Percentiles rank a stretch among this genome's conserved stretches.
Conservation (phyloP, 2,329 filamentous ascomycete species). For the Byssochlamys sp. region DNA sequence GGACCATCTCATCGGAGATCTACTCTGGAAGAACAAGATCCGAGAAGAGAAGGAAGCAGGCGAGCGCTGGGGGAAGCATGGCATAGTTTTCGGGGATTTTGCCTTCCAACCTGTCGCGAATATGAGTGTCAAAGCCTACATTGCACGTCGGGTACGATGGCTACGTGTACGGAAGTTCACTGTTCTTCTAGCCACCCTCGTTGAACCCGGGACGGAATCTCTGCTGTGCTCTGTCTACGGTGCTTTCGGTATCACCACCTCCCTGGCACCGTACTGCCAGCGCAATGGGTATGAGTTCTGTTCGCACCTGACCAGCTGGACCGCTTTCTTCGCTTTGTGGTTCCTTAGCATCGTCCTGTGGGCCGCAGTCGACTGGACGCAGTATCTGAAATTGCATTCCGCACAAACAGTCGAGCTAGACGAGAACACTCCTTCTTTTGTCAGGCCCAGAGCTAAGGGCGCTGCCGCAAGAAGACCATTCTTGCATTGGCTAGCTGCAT, state of each 20-base stretch:
- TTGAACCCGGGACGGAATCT: slow-evolving; percentile 86
- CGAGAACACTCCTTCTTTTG: slow-evolving; percentile 64
- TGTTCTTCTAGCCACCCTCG: slow-evolving; percentile 74
- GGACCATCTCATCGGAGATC: slow-evolving; percentile 87
- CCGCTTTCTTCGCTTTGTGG: slow-evolving; percentile 58
- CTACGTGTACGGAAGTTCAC: slow-evolving; percentile 89
- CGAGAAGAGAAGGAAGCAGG: slow-evolving; percentile 27
- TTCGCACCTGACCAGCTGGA: slow-evolving; percentile 57
- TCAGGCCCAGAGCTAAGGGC: slow-evolving; percentile 40
- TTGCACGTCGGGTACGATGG: slow-evolving; percentile 77
- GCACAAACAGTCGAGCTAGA: slow-evolving; percentile 62
- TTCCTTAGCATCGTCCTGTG: slow-evolving; percentile 55
- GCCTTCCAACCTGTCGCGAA: slow-evolving; percentile 80
- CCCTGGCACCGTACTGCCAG: slow-evolving; percentile 51
- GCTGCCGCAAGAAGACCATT: slow-evolving; percentile 48
- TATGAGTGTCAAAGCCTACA: slow-evolving; percentile 68
- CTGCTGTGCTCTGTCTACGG: slow-evolving; percentile 74
- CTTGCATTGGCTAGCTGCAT: slow-evolving; percentile 64
- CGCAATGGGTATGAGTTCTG: slow-evolving; percentile 27
- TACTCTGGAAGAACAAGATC: slow-evolving; percentile 60
- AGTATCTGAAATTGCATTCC: slow-evolving; percentile 66
- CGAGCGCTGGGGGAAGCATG: slow-evolving; percentile 61
- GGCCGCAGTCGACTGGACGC: slow-evolving; percentile 64
- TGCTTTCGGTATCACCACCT: slow-evolving; percentile 65
- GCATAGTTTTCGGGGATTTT: slow-evolving; percentile 71